Evolutionary conservation across 176 grass and related monocot genomes (phyloP), one percentile per base, ranked within the genome.

Genomic region (Aegilops bicornis): DNA sequence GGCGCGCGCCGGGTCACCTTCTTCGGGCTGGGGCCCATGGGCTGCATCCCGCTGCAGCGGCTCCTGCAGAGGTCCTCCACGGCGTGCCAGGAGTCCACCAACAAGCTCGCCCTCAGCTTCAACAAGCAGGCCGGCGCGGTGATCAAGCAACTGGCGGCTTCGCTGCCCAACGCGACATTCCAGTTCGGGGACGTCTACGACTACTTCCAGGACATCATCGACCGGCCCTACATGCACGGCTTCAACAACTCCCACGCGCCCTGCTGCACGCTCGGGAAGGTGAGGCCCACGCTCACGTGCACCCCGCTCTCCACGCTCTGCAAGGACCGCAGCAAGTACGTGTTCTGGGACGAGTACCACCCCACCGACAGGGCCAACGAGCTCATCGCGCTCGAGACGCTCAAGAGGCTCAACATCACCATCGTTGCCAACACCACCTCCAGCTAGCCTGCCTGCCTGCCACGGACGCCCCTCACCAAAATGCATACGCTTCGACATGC

Each of bases 291-390:
- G 24, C 79, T 98, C 10, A 98, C 96, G 2, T 98, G 96, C 86
- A 98, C 93, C 36, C 96, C 96, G 23, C 43, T 98, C 10, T 98
- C 93, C 68, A 91, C 93, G 5, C 84, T 98, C 42, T 98, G 96
- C 90, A 83, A 83, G 82, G 93, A 98, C 78, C 81, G 96, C 19
- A 96, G 93, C 91, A 33, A 95, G 82, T 92, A 92, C 78, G 93
- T 98, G 59, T 96, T 96, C 83, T 98, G 93, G 96, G 96, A 98
- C 47, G 96, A 98, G 88, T 98, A 98, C 86, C 96, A 98, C 89
- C 96, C 93, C 15, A 98, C 96, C 0, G 96, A 98, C 88, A 81
- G 61, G 37, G 96, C 96, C 71, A 98, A 98, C 67, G 96, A 98
- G 84, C 83, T 98, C 76, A 98, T 98, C 64, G 93, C 96, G 7